phyloP scores from a whole-genome alignment of 2,329 filamentous ascomycete species.

The Fusarium marasasianum region DNA sequence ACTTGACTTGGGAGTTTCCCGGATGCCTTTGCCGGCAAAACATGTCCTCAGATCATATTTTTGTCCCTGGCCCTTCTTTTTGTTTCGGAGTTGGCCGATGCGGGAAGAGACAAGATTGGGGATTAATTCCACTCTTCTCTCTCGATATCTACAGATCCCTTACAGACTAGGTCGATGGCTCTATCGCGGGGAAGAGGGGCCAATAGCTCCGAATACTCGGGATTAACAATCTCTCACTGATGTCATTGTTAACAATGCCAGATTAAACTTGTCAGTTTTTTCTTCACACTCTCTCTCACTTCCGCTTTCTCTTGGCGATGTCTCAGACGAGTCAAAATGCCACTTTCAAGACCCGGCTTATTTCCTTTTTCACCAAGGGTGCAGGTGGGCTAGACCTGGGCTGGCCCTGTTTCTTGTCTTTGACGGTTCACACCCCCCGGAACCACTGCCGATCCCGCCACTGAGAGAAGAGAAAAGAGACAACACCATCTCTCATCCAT shows the following conservation, averaged over 20 bases:
- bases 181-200: conserved; percentile 30
- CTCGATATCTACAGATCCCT: not conserved
- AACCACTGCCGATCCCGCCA: not conserved
- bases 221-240: conserved; percentile 13
- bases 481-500: conserved; percentile 5
- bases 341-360: not conserved
- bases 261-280: not conserved
- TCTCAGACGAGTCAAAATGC: not conserved
- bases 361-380: not conserved
- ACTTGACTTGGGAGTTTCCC: not conserved
- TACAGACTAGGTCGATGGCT: not conserved
- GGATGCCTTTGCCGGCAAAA: conserved; percentile 6
- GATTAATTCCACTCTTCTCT: not conserved
- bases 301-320: not conserved
- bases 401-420: not conserved
- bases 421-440: not conserved
- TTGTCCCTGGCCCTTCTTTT: not conserved
- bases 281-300: not conserved
- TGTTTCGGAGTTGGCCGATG: conserved; percentile 13
- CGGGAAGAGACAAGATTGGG: conserved; percentile 25
- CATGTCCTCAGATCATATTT: not conserved
- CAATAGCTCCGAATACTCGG: conserved; percentile 17
- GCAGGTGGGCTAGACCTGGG: not conserved
- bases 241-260: not conserved
- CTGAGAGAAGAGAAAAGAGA: conserved; percentile 36